Conservation (phyloP, 805 yeast genomes). For the Myxozyma neotropica region DNA sequence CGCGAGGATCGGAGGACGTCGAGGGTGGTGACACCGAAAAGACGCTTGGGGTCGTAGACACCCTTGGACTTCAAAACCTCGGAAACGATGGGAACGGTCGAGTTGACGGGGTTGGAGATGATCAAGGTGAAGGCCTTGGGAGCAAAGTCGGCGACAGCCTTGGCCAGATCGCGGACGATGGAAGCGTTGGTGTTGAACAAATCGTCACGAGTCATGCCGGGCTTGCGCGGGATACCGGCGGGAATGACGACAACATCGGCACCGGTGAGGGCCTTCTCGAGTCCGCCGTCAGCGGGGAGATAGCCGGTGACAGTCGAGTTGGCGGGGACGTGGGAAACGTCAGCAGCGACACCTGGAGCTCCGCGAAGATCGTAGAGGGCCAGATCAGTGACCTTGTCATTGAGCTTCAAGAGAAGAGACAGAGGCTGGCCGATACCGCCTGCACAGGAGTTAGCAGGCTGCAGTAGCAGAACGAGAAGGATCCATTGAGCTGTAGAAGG, state of each 20-base stretch:
- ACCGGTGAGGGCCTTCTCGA: slow-evolving; percentile 68
- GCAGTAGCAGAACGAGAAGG: slow-evolving; percentile 46
- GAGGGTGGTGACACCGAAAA: slow-evolving; percentile 95
- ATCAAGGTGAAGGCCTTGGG: slow-evolving; percentile 83
- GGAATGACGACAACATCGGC: slow-evolving; percentile 85
- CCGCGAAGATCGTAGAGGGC: slow-evolving; percentile 87
- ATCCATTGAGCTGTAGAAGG: background rate
- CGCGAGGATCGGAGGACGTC: slow-evolving; percentile 89
- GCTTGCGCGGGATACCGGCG: slow-evolving; percentile 98
- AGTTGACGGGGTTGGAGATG: slow-evolving; percentile 95
- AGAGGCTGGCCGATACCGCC: slow-evolving; percentile 95
- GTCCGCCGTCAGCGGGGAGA: slow-evolving; percentile 75
- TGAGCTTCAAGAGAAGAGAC: slow-evolving; percentile 79
- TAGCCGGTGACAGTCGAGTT: slow-evolving; percentile 85
- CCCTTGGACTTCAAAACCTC: slow-evolving; percentile 85
- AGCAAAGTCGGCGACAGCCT: slow-evolving; percentile 75
- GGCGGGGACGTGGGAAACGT: slow-evolving; percentile 90
- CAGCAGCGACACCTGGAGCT: slow-evolving; percentile 97
- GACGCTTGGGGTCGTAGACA: slow-evolving; percentile 86
- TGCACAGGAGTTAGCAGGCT: background rate
- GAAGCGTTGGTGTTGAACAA: slow-evolving; percentile 95
- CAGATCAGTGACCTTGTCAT: slow-evolving; percentile 83
- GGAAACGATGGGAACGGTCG: slow-evolving; percentile 95
- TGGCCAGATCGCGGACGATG: slow-evolving; percentile 89
- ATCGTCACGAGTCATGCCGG: slow-evolving; percentile 99